Conservation (phyloP, 2,329 filamentous ascomycete genomes). For the Sporothrix curviconia region DNA sequence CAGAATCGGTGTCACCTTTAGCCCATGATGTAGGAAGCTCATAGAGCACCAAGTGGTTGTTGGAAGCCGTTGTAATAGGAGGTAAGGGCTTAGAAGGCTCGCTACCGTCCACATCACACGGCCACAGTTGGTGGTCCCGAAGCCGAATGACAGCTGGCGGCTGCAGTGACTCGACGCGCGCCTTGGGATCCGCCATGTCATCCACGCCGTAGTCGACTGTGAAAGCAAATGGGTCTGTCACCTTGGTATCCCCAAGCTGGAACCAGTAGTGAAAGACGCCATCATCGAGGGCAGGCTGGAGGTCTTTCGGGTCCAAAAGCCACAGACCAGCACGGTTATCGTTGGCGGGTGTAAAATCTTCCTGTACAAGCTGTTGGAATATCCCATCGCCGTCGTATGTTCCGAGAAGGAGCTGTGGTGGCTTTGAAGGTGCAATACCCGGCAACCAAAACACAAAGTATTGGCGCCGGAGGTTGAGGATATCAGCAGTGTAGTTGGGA, state of each 20-base stretch:
- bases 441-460: slow-evolving; percentile 24
- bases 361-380: slow-evolving; percentile 16
- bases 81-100: slow-evolving; percentile 8
- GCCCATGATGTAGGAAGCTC: slow-evolving; percentile 24
- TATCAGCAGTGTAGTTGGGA: slow-evolving; percentile 13
- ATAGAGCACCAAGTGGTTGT: slow-evolving; percentile 24
- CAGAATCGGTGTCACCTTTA: slow-evolving; percentile 11
- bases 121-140: slow-evolving; percentile 17
- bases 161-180: slow-evolving; percentile 17
- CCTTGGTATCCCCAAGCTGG: slow-evolving; percentile 16
- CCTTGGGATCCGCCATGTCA: background rate
- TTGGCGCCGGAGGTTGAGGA: slow-evolving; percentile 15
- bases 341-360: slow-evolving; percentile 35
- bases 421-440: background rate
- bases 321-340: slow-evolving; percentile 34
- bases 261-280: slow-evolving; percentile 22
- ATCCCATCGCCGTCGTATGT: background rate
- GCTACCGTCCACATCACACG: slow-evolving; percentile 20
- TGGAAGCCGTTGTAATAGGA: slow-evolving; percentile 13
- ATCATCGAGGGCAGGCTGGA: slow-evolving; percentile 15
- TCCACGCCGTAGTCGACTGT: slow-evolving; percentile 21
- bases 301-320: slow-evolving; percentile 30
- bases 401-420: slow-evolving; percentile 20
- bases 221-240: slow-evolving; percentile 23
- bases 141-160: slow-evolving; percentile 21